Evolutionary conservation across 2,329 filamentous ascomycete genomes (phyloP), one percentile per base, ranked within the genome.

Genomic region (Albifimbria verrucaria): DNA sequence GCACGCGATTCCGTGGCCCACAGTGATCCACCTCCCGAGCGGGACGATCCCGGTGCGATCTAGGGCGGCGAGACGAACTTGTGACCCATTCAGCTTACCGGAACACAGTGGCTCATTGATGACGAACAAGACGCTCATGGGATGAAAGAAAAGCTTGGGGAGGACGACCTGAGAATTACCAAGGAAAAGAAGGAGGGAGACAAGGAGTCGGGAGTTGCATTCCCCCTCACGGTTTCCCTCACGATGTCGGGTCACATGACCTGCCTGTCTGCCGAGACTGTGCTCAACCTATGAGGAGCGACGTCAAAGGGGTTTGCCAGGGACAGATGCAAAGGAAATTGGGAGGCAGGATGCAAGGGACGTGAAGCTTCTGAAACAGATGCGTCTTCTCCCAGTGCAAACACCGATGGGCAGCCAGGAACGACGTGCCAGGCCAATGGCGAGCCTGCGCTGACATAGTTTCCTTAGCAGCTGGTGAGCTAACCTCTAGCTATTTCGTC

Each of bases 201-300:
- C 10, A 26, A 7, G 23, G 20, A 5, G 44, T 23, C 12, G 54
- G 55, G 53, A 55, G 62, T 62, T 60, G 60, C 62, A 7, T 20
- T 58, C 52, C 50, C 49, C 55, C 50, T 53, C 59, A 59, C 59
- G 54, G 48, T 51, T 68, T 66, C 65, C 65, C 65, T 67, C 65
- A 65, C 46, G 36, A 48, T 55, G 48, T 50, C 7, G 17, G 41
- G 62, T 68, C 65, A 68, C 65, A 64, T 67, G 66, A 68, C 59
- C 57, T 57, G 53, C 48, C 46, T 18, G 26, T 18, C 25, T 9
- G 6, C 22, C 32, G 22, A 23, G 41, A 23, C 49, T 26, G 26
- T 44, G 23, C 22, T 39, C 32, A 39, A 39, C 32, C 32, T 39
- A 39, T 39, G 32, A 39, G 32, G 32, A 39, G 32, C 32, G 12